These are phyloP conservation scores for Orychophragmus violaceus DNA, from an alignment of 345 rosid genomes.

Conservation along the genomic window DNA sequence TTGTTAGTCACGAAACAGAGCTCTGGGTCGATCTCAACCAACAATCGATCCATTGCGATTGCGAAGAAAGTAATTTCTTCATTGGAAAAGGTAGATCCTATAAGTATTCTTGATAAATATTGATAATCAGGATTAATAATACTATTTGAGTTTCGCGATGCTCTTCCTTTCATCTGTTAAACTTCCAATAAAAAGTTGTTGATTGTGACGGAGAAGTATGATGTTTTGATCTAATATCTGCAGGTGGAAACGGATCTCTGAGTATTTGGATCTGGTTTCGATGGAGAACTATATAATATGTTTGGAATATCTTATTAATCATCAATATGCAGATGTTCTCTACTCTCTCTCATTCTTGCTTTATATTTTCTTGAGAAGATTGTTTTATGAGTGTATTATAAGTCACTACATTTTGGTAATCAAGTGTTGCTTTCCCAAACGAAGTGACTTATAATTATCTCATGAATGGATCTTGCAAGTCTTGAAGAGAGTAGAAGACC, in stretches of 20 bases:
- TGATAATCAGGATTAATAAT: background rate
- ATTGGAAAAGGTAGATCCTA: background rate
- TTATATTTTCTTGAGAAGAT: background rate
- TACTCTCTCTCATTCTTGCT: background rate
- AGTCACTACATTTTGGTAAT: conserved; percentile 18
- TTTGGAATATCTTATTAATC: too few relatives aligned
- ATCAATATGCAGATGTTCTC: background rate
- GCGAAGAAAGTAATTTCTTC: background rate
- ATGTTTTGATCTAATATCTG: background rate
- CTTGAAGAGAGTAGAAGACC: background rate
- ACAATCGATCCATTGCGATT: background rate
- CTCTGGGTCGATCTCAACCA: background rate
- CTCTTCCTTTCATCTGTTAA: background rate
- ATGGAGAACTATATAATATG: background rate
- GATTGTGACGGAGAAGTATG: background rate
- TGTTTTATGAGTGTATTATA: conserved; percentile 26
- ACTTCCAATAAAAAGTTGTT: background rate
- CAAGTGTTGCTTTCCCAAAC: background rate
- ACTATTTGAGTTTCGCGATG: background rate
- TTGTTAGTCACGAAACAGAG: conserved; percentile 2
- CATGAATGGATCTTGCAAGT: background rate
- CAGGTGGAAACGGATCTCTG: background rate
- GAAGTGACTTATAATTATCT: conserved; percentile 20
- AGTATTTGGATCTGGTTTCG: background rate
- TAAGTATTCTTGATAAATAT: background rate